Base-by-base conservation (phyloP, 169 alveolate genomes). In the Cryptosporidium tyzzeri region DNA sequence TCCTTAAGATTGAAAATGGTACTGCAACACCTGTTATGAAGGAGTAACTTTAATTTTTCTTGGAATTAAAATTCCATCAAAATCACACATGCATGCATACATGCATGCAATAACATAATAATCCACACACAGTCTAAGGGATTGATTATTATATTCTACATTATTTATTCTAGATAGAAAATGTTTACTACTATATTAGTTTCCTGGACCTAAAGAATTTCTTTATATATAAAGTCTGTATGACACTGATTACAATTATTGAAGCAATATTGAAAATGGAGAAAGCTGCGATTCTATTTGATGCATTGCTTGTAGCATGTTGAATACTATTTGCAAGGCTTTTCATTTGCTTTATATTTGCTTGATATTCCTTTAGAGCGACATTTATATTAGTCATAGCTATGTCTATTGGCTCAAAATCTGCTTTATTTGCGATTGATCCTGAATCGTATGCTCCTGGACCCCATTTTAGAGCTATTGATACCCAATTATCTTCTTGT, bases 1-100 rank as follows among this genome's bases (percentile, higher is more conserved):
- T 91, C 51, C 85, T 93, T 21, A 86, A 91, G 50, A 92, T 93
- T n/a, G 89, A 80, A 41, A 80, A 80, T 44, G 89, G 89, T 12
- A 45, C 50, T 33, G 48, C 68, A 3, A 41, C 45, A 39, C 89
- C 89, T n/a, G 21, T 80, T 31, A 62, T 65, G 73, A 62, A 44
- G 31, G 75, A 62, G 45, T 44, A 44, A 8, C 16, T 39, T 44
- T 23, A 9, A 18, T 45, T 39, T 69, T 33, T 33, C 0, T 14
- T 26, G 37, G 39, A 41, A 18, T 23, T 39, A 26, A 26, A 21
- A 23, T 55, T 55, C 67, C 67, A 7, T 10, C 0, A 6, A n/a
- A n/a, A 8, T 39, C 67, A 2, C 48, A 9, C 48, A 41, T 16
- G 12, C 55, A 48, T 48, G 55, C 55, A 48, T 48, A 4, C 55